A percentile compares a stretch with the other conserved stretches of the same genome.
Conservation (phyloP, 2,329 filamentous ascomycete species). For the Ophiobolus disseminans region DNA sequence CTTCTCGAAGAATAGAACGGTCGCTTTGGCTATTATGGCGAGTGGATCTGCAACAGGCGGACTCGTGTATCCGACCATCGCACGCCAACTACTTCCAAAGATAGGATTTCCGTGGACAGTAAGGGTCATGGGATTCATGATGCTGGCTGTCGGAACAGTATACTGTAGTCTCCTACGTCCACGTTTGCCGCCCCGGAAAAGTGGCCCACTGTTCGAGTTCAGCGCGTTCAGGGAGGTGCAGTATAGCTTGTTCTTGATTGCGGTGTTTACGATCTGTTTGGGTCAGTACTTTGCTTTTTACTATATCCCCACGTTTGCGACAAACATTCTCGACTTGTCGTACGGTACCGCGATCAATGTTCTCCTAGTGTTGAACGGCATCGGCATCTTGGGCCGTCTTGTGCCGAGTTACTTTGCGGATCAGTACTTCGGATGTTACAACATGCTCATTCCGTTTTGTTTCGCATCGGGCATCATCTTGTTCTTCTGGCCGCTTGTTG, state of each 20-base stretch:
- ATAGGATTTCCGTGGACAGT: slow-evolving; percentile 72
- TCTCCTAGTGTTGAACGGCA: slow-evolving; percentile 64
- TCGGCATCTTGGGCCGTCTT: slow-evolving; percentile 63
- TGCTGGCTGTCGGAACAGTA: slow-evolving; percentile 53
- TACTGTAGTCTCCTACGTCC: slow-evolving; percentile 51
- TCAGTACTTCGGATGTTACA: slow-evolving; percentile 60
- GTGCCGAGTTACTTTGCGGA: slow-evolving; percentile 63
- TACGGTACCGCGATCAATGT: slow-evolving; percentile 61
- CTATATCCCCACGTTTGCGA: slow-evolving; percentile 52
- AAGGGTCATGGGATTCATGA: slow-evolving; percentile 67
- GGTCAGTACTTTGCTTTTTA: slow-evolving; percentile 56
- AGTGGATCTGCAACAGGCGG: slow-evolving; percentile 69
- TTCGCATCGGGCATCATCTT: slow-evolving; percentile 57
- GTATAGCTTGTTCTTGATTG: slow-evolving; percentile 48
- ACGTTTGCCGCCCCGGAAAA: slow-evolving; percentile 52
- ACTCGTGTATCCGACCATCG: slow-evolving; percentile 67
- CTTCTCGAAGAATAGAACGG: slow-evolving; percentile 64
- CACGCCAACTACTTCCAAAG: slow-evolving; percentile 61
- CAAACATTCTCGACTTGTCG: slow-evolving; percentile 55
- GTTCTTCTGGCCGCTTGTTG: slow-evolving; percentile 65
- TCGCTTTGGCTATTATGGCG: slow-evolving; percentile 67
- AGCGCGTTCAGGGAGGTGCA: slow-evolving; percentile 51
- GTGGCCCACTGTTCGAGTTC: slow-evolving; percentile 52
- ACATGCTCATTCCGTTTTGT: slow-evolving; percentile 61
- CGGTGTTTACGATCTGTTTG: slow-evolving; percentile 42